Evolutionary conservation across 164 flowering plant species (phyloP), one percentile per base, ranked within the genome.

Genomic region (Annona squamosa): DNA sequence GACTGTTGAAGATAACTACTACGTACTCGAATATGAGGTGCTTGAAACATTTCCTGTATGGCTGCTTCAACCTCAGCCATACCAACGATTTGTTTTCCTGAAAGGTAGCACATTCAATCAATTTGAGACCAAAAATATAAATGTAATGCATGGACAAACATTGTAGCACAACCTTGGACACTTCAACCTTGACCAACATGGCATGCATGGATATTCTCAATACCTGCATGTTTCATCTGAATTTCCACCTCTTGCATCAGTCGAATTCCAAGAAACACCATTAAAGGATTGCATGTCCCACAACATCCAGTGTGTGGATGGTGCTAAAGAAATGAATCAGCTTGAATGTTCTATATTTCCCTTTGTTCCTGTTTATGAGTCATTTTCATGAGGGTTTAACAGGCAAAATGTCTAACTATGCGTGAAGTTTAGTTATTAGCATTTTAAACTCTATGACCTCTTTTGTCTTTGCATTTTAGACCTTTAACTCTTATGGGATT

Each of bases 1-100:
- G n/a, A 74, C 10, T 44, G 26, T 41, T 37, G 45, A 26, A 74
- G 17, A n/a, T 46, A 65, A 64, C 69, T 43, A 43, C 41, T 65
- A 82, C 89, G 84, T 72, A 94, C 97, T 79, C 86, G 97, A 73
- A 93, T 88, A 82, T 95, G 99, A 76, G 98, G 98, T 75, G 98
- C 99, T 80, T 93, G 98, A 81, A 95, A 93, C 98, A 93, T 95
- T 84, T 95, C 99, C 76, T 93, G 91, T 76, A 93, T 95, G 48
- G 98, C 98, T 80, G 93, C 89, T 80, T 93, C 93, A 76, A 95
- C 91, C 46, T 93, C 97, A 59, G 86, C 75, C 89, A 95, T 90
- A 16, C 95, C 87, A 70, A 93, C 89, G 65, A 84, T 80, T 52
- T 77, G 68, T 77, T 90, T 88, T 71, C 86, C 98, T 93, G 83